Conservation (phyloP, 2,329 filamentous ascomycete genomes). For the Arthrobotrys sphaeroides region DNA sequence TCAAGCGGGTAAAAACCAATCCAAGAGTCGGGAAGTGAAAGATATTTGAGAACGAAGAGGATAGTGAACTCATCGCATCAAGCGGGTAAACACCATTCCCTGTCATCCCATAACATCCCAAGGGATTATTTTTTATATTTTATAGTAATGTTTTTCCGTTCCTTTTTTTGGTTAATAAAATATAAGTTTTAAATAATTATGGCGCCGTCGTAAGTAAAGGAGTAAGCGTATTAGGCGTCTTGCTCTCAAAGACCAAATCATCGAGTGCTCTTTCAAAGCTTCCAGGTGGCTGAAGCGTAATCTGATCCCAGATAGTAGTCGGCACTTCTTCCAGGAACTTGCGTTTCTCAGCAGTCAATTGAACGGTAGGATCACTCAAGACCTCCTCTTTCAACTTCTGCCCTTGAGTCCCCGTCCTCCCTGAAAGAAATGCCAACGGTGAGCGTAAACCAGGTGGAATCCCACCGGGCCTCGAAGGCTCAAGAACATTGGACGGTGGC, state of each 20-base stretch:
- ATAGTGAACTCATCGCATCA: conserved; percentile 21
- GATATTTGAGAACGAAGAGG: background rate
- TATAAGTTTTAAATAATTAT: too few relatives aligned
- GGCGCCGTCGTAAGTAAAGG: background rate
- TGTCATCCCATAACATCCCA: background rate
- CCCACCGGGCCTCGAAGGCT: background rate
- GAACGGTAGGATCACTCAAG: conserved; percentile 5
- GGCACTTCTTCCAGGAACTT: conserved; percentile 22
- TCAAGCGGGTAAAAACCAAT: conserved; percentile 22
- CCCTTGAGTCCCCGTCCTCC: background rate
- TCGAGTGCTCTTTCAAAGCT: conserved; percentile 8
- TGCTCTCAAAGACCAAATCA: conserved; percentile 11
- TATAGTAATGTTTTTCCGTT: background rate
- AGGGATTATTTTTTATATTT: background rate
- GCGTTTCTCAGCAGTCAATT: background rate
- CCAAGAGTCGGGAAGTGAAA: background rate
- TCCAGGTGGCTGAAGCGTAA: conserved; percentile 3
- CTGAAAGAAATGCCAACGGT: background rate
- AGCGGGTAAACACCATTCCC: conserved; percentile 12
- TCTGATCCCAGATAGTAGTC: conserved; percentile 29
- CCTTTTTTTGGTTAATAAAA: too few relatives aligned
- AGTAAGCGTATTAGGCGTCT: background rate
- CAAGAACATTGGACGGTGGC: background rate
- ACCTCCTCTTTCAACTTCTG: conserved; percentile 19
- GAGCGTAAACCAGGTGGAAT: background rate